A percentile compares a stretch with the other conserved stretches of the same genome.
Conservation (phyloP, 148 eudicot species). For the Vaccinium myrtillus region DNA sequence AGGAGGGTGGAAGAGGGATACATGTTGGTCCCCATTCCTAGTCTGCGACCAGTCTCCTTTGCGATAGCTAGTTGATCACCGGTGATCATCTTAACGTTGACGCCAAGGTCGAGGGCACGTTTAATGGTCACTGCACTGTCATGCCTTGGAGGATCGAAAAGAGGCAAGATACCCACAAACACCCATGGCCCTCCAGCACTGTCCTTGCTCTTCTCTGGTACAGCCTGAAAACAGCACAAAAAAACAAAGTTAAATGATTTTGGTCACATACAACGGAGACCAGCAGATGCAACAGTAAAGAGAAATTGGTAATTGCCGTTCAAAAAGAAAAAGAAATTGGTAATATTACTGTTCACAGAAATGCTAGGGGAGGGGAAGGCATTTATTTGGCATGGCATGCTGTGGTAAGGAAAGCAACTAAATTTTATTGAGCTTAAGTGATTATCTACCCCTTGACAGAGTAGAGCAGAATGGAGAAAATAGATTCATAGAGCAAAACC, state of each 20-base stretch:
- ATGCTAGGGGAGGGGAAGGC: background rate
- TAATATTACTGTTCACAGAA: background rate
- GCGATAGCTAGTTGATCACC: conserved; percentile 88
- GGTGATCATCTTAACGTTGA: conserved; percentile 91
- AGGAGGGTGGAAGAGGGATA: conserved; percentile 84
- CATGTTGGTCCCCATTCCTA: conserved; percentile 88
- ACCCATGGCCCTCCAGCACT: conserved; percentile 68
- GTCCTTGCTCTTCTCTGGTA: conserved; percentile 77
- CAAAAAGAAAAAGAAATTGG: background rate
- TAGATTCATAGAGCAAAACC: too few species aligned
- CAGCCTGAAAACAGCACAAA: conserved; percentile 24
- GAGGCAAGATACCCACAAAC: conserved; percentile 69
- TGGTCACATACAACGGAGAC: background rate
- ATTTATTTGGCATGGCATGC: background rate
- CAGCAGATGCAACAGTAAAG: background rate
- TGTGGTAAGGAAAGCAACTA: background rate
- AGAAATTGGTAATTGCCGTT: background rate
- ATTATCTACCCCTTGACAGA: too few species aligned
- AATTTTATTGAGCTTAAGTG: background rate
- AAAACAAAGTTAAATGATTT: background rate
- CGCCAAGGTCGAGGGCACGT: conserved; percentile 75
- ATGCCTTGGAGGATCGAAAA: conserved; percentile 83
- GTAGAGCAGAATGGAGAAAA: too few species aligned
- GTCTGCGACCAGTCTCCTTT: conserved; percentile 80
- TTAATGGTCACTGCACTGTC: conserved; percentile 84